Base-by-base conservation (phyloP, 2,329 filamentous ascomycete genomes). In the Xylaria sp. region DNA sequence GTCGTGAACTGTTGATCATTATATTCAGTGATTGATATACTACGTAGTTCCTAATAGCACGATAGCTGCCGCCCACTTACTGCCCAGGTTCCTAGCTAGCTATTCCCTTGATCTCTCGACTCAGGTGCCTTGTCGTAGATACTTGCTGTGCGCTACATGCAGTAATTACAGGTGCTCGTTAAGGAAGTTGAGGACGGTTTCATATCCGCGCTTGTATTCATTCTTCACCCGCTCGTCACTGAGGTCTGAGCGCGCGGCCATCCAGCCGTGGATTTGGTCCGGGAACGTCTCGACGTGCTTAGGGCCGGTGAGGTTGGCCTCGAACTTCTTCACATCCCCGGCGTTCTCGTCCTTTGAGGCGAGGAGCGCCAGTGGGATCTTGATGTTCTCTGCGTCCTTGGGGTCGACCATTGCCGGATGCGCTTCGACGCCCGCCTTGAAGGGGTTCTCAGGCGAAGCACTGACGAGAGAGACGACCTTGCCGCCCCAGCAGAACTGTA, bases 221-320 rank as follows among this genome's bases (percentile, higher is more conserved):
- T 86, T 85, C 79, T 86, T 87, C 76, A 89, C 86, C 51, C 84
- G 84, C 58, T 83, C 80, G 56, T 90, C 82, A 41, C 84, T 82
- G 37, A 92, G 81, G 75, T 92, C 82, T 0, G 86, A 84, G 31
- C 90, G 86, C 0, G 91, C 90, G 1, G 88, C 89, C 91, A 92
- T 93, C 90, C 90, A 93, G 54, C 91, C 91, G 80, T 93, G 91
- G 76, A 90, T 85, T 84, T 91, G 90, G 75, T 89, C 89, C 28
- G 76, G 74, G 75, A 91, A 92, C n/a, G 79, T 89, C 82, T 92
- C 90, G 63, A 91, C 86, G 71, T 89, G 85, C 75, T 89, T 88
- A 67, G 86, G 80, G 1, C 82, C 85, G 34, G 80, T 82, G 61
- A 92, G 83, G 10, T 81, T 82, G n/a, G 82, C 78, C 76, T 87